Base-by-base conservation (phyloP, 805 yeast species). In the Metschnikowia reukaufii region DNA sequence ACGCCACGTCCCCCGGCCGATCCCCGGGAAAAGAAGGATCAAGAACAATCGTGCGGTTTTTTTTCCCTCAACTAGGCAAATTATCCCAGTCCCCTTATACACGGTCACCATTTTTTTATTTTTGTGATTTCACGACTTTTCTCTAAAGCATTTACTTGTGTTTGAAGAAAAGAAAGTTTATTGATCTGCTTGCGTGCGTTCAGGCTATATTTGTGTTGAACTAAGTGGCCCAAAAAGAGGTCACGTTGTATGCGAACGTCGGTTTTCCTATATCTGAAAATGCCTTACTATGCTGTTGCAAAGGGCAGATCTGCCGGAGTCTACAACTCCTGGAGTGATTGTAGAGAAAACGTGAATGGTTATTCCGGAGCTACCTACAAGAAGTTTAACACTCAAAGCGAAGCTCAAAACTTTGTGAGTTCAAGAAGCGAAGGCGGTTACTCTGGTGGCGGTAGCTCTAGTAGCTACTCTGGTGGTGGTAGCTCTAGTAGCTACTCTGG, bases 321-420 rank as follows among this genome's bases (percentile, higher is more conserved):
- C 0, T 88, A 67, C 63, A 54, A 46, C 6, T 62, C 63, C 16
- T 89, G 96, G 96, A 59, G 61, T 1, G 79, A 74, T 4, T 81
- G 84, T 47, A 67, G 74, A 44, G 52, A 54, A 0, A 78, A 80
- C 37, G 86, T 83, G 0, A 53, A 57, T 6, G 88, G 91, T 0
- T 83, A 62, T 54, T 48, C 75, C 3, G 79, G 81, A 2, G 85
- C 89, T 6, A 57, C 60, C 12, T 83, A 60, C 64, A 85, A 83
- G 62, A 76, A 77, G 54, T 87, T 87, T 58, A 52, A 59, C 9
- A 63, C 78, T 1, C 44, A 21, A 0, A 54, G 54, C 0, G 86
- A 74, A 23, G 96, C 95, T 0, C 48, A 59, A 19, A 64, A 61
- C 0, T 83, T 74, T 61, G 60, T 70, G 30, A 36, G 35, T 21